Evolutionary conservation across 495 filamentous ascomycete genomes (phyloP).

Genomic region (Halenospora varia): DNA sequence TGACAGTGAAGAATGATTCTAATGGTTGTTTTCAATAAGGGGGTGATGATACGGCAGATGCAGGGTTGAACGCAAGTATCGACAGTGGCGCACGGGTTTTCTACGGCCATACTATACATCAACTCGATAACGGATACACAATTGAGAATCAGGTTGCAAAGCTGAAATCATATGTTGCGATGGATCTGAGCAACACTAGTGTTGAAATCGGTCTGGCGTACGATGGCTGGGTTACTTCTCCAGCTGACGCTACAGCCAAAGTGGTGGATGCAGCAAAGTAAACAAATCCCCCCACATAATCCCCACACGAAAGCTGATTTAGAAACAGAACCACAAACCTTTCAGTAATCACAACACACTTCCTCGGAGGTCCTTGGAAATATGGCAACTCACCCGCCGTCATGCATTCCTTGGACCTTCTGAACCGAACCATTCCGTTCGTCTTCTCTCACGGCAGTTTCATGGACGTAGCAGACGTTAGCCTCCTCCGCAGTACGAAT

Average conservation of each 20-base stretch:
- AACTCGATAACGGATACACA: too few relatives aligned
- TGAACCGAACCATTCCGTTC: slow-evolving; percentile 33
- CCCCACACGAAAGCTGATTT: slow-evolving; percentile 18
- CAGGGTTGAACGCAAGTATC: slow-evolving; percentile 1
- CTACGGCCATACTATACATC: too few relatives aligned
- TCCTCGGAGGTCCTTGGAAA: slow-evolving; percentile 26
- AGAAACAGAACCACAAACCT: slow-evolving; percentile 15
- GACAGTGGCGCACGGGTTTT: slow-evolving; percentile 13
- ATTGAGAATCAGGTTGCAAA: too few relatives aligned
- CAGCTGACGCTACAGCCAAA: slow-evolving; percentile 22
- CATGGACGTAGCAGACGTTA: slow-evolving; percentile 25
- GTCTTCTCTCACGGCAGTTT: slow-evolving; percentile 38
- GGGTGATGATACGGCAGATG: background rate
- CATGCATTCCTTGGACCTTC: slow-evolving; percentile 26
- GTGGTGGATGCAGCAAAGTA: slow-evolving; percentile 14
- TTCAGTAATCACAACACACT: slow-evolving; percentile 33
- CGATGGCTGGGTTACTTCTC: slow-evolving; percentile 28
- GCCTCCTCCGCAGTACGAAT: slow-evolving; percentile 33
- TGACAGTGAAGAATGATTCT: background rate
- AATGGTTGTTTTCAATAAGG: background rate
- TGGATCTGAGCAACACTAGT: too few relatives aligned
- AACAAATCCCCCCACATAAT: background rate
- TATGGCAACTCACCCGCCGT: slow-evolving; percentile 31
- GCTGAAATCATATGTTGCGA: too few relatives aligned
- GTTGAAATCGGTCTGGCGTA: slow-evolving; percentile 34